Base-by-base conservation (phyloP, 495 filamentous ascomycete species). In the Penicillium goetzii region DNA sequence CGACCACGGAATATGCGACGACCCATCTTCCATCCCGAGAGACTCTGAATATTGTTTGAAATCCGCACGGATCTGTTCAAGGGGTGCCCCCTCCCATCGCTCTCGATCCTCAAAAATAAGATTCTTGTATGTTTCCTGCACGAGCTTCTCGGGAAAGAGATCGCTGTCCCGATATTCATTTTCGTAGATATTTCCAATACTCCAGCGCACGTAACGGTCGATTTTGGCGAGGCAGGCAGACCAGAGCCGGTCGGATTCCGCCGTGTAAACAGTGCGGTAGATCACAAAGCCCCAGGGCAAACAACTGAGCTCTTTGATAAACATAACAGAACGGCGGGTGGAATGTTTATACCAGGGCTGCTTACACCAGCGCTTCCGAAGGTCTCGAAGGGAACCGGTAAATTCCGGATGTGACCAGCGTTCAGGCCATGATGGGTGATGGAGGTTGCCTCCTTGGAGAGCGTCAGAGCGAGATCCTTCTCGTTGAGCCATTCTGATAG, bases 161-260 rank as follows among this genome's bases (percentile, higher is more conserved):
- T 41, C 38, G 38, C 50, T 53, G 12, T 53, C 12, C 50, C 2
- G 50, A 53, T 30, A n/a, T 53, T 19, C 26, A 15, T 30, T 3
- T 30, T 53, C 38, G 38, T 41, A 15, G 38, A 41, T 2, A 41
- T 41, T 19, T n/a, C 38, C 15, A 41, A 41, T 41, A 41, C 38
- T 41, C 38, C 38, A 41, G 38, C 25, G 21, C 26, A 32, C 50
- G 25, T 32, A 68, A 7, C 21, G 56, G 36, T 41, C 34, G 43
- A 30, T 32, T 58, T 58, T 19, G 28, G 36, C 23, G 43, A 32
- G 43, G 40, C 40, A 30, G 26, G 26, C 12, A 49, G 56, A 30
- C 56, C 56, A 58, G n/a, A 58, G 23, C 32, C 30, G n/a, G 26
- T 58, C 56, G 25, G 56, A 58, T 43, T 58, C 40, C 21, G 56